Evolutionary conservation across 2,329 filamentous ascomycete species (phyloP), one percentile per base, ranked within the genome.

Genomic region (Fusarium albidum): DNA sequence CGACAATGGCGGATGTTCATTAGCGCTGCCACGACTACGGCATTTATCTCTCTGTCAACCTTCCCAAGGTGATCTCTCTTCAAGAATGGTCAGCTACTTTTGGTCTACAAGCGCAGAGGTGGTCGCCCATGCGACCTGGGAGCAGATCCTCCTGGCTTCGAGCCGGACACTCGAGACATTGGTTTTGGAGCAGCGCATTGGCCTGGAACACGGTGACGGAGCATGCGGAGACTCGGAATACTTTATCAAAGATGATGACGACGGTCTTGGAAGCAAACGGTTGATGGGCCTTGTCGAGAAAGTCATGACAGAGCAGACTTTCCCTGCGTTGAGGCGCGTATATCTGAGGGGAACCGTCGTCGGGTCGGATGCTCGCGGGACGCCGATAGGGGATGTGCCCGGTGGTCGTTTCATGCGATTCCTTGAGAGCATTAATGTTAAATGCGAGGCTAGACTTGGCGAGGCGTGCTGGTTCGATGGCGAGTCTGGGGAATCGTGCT

Each of bases 161-260:
- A 40, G 18, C 7, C 6, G 12, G 5, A 43, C 32, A 1, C 29
- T 64, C 0, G 55, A 60, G 21, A 59, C 51, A 3, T 26, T 64
- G 7, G 49, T 63, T 0, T 3, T 64, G 2, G 55, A 64, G 5
- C 61, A 62, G 8, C 44, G 58, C 2, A 51, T 52, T 1, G 58
- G 35, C 58, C 0, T 55, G 21, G 17, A 33, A 3, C 26, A 49
- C 27, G 42, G 58, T 5, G 58, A 54, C 6, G 40, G 21, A 7
- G 21, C 21, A 7, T 21, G 21, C 21, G 21, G 21, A 21, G 21
- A 21, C 21, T 21, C 21, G 21, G 21, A 56, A 43, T 44, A 44
- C 6, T 52, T 41, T 7, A 4, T 40, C 33, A 2, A 48, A 60
- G 28, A 42, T 53, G 8, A 45, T 6, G 33, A 21, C 1, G 40